Base-by-base conservation (phyloP, 2,329 filamentous ascomycete species). In the Trichoderma citrinoviride region DNA sequence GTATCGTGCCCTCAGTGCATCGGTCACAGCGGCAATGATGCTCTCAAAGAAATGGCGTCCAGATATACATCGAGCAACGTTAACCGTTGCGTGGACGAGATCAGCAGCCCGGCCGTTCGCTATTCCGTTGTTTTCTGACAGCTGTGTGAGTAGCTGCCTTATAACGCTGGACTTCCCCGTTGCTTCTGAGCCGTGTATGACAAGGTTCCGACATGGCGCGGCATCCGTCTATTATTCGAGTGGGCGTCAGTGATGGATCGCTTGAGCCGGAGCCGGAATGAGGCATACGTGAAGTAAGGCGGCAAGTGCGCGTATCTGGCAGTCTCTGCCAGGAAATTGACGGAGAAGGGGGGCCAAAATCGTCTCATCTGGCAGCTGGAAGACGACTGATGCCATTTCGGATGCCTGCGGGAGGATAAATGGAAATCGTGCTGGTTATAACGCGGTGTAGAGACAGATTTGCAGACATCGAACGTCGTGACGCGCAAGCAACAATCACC, bases 121-220 rank as follows among this genome's bases (percentile, higher is more conserved):
- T 23, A 29, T 67, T n/a, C 54, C 55, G 25, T 63, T 65, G 21
- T 66, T 53, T 44, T 67, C 65, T 27, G 69, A 68, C 10, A 78
- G 64, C 8, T 67, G 58, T 25, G 65, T 64, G 43, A 79, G 71
- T 23, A 78, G 83, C 3, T 83, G 81, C 64, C 82, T 81, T 3
- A 89, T 81, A 57, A 97, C 83, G 54, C 86, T 85, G 37, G 87
- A 91, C 79, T 98, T 98, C 46, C 93, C 94, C 0, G 93, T 96
- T 2, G 92, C 90, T 72, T 93, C 88, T 33, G 93, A 86, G 57
- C 95, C 95, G 75, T 98, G 88, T 55, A 96, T 77, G 23, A 97
- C 87, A 12, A 97, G 76, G 66, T 91, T 90, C 12, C 87, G 81
- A 64, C 90, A 90, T 64, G 86, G 88, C 33, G 91, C 88, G n/a